Percentiles rank a stretch among this genome's conserved stretches.
Conservation (phyloP, 225 moss, liverwort and hornwort species). For the Thuidium tamariscinum region DNA sequence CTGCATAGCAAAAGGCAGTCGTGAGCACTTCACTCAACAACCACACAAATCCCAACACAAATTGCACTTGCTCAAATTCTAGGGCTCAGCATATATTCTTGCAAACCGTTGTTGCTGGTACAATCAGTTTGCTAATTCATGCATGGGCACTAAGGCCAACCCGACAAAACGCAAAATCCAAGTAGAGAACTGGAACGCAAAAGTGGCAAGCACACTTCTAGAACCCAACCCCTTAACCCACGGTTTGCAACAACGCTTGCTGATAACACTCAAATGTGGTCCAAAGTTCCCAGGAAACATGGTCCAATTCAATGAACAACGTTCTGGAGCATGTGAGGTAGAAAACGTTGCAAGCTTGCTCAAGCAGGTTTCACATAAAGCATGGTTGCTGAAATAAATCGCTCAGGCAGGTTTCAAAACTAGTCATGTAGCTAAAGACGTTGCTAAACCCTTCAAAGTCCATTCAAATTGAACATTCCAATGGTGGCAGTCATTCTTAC, state of each 20-base stretch:
- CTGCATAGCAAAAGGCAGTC: not conserved
- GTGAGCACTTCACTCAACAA: not conserved
- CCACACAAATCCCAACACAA: not conserved
- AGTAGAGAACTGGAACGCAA: accelerated
- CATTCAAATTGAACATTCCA: not conserved
- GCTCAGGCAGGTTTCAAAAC: not conserved
- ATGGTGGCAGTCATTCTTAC: not conserved
- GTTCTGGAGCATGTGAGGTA: too few relatives aligned
- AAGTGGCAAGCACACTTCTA: not conserved
- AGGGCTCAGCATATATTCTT: too few relatives aligned
- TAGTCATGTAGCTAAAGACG: not conserved
- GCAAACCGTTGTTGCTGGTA: too few relatives aligned
- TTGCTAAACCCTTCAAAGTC: not conserved
- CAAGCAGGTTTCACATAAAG: not conserved
- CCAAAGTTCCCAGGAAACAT: not conserved
- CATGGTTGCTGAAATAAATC: not conserved
- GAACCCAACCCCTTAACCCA: not conserved
- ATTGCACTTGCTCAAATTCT: too few relatives aligned
- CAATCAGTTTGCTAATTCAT: too few relatives aligned
- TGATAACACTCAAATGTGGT: not conserved
- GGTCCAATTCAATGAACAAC: too few relatives aligned
- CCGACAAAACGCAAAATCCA: not conserved
- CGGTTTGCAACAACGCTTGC: not conserved
- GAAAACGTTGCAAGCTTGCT: not conserved
- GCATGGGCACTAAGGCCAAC: not conserved